Evolutionary conservation across 345 rosid genomes (phyloP).

Genomic region (Eucalyptus guilfoylei): DNA sequence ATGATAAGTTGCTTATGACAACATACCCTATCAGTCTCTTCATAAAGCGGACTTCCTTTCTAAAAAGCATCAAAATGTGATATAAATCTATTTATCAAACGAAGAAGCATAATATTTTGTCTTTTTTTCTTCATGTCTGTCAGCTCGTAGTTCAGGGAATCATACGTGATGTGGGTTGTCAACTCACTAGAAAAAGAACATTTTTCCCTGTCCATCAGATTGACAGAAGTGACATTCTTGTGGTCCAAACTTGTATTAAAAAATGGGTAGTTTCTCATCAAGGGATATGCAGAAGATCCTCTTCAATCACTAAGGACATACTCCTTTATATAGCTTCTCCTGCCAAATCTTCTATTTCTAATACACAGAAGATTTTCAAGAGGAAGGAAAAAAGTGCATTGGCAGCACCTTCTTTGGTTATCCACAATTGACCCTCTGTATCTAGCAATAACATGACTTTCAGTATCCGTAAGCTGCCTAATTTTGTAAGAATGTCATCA

Average conservation of each 20-base stretch:
- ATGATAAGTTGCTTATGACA: neutral
- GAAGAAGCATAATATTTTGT: neutral
- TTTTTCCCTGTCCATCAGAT: neutral
- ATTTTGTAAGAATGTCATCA: neutral
- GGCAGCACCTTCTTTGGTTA: neutral
- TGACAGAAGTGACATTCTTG: neutral
- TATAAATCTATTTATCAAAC: neutral
- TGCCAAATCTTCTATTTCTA: neutral
- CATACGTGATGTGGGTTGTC: neutral
- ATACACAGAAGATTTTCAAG: neutral
- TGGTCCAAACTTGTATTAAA: neutral
- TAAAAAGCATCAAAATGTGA: neutral
- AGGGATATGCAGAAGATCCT: neutral
- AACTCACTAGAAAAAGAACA: neutral
- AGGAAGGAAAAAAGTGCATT: neutral
- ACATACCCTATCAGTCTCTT: neutral
- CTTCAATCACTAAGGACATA: neutral
- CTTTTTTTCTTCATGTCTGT: neutral
- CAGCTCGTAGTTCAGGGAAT: neutral
- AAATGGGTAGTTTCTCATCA: neutral
- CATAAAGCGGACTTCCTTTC: neutral
- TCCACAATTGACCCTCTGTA: neutral
- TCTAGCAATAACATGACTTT: neutral
- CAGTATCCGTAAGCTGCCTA: neutral
- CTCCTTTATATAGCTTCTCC: neutral